Percentiles rank a stretch among this genome's conserved stretches.
Conservation (phyloP, 176 grass and related monocot species). For the Juncus inflexus region DNA sequence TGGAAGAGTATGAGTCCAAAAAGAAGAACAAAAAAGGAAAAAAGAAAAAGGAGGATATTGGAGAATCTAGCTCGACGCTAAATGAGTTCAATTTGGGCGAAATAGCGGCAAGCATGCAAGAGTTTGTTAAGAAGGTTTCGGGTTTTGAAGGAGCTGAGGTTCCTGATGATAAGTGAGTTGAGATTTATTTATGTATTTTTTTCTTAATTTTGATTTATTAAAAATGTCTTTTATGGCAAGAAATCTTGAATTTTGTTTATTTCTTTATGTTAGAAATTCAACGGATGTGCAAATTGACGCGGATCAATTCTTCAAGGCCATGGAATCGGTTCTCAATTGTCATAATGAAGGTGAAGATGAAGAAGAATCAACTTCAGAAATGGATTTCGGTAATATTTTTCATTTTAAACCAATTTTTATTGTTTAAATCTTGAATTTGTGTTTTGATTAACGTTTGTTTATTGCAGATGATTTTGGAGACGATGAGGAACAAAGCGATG, state of each 20-base stretch:
- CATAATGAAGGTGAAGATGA: conserved; percentile 37
- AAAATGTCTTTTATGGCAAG: too few species aligned
- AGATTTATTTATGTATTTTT: not conserved
- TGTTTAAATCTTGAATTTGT: not conserved
- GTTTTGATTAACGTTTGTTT: not conserved
- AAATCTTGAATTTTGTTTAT: conserved; percentile 1
- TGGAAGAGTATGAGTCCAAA: conserved; percentile 64
- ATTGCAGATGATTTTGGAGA: conserved; percentile 77
- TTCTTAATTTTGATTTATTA: not conserved
- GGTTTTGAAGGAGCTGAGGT: conserved; percentile 92
- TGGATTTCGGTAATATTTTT: conserved; percentile 62
- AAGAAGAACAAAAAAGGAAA: conserved; percentile 55
- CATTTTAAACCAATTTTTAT: not conserved
- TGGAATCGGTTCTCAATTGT: conserved; percentile 59
- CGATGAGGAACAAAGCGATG: conserved; percentile 45
- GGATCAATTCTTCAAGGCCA: conserved; percentile 82
- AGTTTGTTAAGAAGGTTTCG: conserved; percentile 80
- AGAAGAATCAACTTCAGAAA: conserved; percentile 62
- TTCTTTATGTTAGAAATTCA: conserved; percentile 37
- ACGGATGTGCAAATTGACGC: conserved; percentile 80
- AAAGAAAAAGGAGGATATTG: conserved; percentile 35
- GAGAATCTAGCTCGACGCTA: conserved; percentile 34
- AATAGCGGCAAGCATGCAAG: conserved; percentile 79
- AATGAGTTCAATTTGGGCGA: conserved; percentile 73
- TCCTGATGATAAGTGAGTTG: conserved; percentile 65